phyloP scores from a whole-genome alignment of 768 basidiomycete genomes.

The Amanita subjunquillea region DNA sequence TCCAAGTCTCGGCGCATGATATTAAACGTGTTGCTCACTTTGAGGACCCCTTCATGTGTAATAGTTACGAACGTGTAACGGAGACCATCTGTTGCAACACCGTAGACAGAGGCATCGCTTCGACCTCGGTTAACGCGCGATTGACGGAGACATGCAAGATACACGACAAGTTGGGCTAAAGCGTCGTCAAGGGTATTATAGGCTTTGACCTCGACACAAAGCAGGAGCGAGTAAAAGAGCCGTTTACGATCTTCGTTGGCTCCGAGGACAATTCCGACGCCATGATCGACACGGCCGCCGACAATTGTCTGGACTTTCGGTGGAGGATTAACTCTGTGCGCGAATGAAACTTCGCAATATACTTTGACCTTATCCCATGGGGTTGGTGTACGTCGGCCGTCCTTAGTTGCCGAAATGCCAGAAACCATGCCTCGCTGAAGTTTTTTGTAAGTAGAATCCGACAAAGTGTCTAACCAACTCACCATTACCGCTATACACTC shows the following conservation, averaged over 20 bases:
- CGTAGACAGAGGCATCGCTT: constrained; percentile 10
- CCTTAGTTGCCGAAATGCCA: too few species aligned
- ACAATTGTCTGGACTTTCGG: background rate
- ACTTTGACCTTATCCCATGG: too few species aligned
- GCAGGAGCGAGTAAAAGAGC: background rate
- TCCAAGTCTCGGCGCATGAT: background rate
- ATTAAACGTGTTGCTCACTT: background rate
- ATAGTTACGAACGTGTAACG: background rate
- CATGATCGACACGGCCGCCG: background rate
- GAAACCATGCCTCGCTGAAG: too few species aligned
- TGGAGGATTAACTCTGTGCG: too few species aligned
- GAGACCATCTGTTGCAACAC: constrained; percentile 10
- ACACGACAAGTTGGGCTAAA: constrained; percentile 6
- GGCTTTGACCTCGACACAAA: background rate
- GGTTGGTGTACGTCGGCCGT: too few species aligned
- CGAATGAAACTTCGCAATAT: too few species aligned
- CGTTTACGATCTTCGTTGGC: background rate
- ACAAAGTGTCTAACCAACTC: background rate
- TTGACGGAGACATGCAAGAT: constrained; percentile 10
- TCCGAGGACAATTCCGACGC: background rate
- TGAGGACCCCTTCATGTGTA: background rate
- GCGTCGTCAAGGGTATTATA: background rate
- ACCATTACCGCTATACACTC: background rate
- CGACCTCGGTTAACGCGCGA: constrained; percentile 8
- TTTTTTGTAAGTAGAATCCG: too few species aligned